Evolutionary conservation across 495 filamentous ascomycete genomes (phyloP).

Genomic region (Penicillium simplicissimum): DNA sequence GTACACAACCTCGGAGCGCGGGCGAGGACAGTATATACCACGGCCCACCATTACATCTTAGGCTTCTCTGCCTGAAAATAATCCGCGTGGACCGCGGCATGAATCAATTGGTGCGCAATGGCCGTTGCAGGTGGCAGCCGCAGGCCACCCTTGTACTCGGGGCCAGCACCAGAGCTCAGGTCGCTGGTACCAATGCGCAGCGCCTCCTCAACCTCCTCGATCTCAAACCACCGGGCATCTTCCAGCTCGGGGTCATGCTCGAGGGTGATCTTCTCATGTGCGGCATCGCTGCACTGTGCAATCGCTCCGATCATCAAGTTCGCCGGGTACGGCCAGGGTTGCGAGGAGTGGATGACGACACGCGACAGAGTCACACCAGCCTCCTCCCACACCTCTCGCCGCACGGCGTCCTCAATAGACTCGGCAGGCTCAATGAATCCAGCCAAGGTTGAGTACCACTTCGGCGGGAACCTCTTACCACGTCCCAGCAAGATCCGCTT

Average conservation of each 20-base stretch:
- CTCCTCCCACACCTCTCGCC: constrained; percentile 96
- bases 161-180: constrained; percentile 61
- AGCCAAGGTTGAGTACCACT: constrained; percentile 88
- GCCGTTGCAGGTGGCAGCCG: constrained; percentile 73
- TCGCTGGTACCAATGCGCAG: constrained; percentile 60
- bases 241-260: constrained; percentile 90
- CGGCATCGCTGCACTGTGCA: constrained; percentile 73
- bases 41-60: constrained; percentile 5
- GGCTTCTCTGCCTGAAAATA: constrained; percentile 33
- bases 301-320: constrained; percentile 95
- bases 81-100: constrained; percentile 50
- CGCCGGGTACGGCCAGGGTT: constrained; percentile 88
- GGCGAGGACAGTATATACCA: background rate
- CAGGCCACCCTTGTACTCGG: constrained; percentile 70
- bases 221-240: constrained; percentile 79
- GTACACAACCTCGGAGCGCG: background rate
- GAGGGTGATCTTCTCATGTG: constrained; percentile 76
- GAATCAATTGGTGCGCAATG: constrained; percentile 74
- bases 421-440: constrained; percentile 96
- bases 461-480: constrained; percentile 75
- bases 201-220: constrained; percentile 62
- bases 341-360: constrained; percentile 88
- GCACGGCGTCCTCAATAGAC: constrained; percentile 90
- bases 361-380: constrained; percentile 80
- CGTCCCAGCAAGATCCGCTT: constrained; percentile 81